Evolutionary conservation across 495 filamentous ascomycete genomes (phyloP), one percentile per base, ranked within the genome.

Genomic region (Bombardia bombarda): DNA sequence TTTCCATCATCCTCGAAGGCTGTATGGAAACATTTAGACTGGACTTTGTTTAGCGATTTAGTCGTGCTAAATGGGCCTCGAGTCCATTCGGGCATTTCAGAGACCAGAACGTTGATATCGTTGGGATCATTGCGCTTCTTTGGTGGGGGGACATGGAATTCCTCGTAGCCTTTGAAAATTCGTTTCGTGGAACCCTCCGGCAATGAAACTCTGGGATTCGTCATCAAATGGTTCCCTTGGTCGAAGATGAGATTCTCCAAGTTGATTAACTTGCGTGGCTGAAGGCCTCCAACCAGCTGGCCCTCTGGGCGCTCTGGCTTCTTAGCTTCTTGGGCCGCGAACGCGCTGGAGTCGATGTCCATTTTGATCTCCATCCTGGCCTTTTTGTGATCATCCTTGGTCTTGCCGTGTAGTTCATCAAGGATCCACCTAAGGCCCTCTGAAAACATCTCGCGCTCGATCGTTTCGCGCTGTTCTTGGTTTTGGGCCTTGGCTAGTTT

Each of bases 211-310:
- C 84, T 95, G 2, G 88, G 82, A 52, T 99, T 97, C 8, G 93
- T 95, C 90, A 97, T 97, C 14, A 97, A 72, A 68, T 99, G 92
- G 52, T 95, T 97, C 13, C 92, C 92, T 61, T 97, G 92, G 53
- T 96, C 90, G 61, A 99, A 99, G 23, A 95, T 74, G 16, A 99
- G 78, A 50, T 95, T 95, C 51, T 99, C 90, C 33, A 99, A 67
- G 55, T 96, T 96, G 66, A 96, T 89, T 13, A 86, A 65, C 55
- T 84, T 83, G 43, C 82, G 78, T 0, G 92, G 92, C 55, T 95
- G 87, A 38, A 97, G 68, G n/a, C 87, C 88, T 37, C 90, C 84
- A 17, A 83, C 74, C 18, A 95, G 65, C 30, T 79, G 80, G 32
- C 78, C 79, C 14, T 87, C 82, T 17, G 74, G 70, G 18, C 57